phyloP scores from a whole-genome alignment of 2,329 filamentous ascomycete species.

The Zymoseptoria pseudotritici region DNA sequence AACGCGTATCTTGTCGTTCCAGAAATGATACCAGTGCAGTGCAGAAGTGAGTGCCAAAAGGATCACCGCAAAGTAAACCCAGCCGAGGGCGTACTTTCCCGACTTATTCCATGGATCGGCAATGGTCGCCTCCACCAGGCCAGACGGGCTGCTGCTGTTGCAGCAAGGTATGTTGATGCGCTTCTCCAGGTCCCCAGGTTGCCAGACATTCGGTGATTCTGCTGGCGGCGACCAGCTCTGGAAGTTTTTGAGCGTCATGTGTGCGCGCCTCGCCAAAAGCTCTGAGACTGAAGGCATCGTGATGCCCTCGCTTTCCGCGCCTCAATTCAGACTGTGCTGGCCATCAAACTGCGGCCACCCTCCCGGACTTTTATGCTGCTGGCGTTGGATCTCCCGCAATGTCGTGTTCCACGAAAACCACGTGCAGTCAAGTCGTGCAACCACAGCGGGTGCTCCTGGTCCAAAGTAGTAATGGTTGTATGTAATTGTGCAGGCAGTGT shows the following conservation, averaged over 20 bases:
- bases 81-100: slow-evolving; percentile 78
- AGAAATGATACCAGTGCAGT: slow-evolving; percentile 76
- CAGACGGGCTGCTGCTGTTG: slow-evolving; percentile 48
- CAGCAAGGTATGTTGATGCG: slow-evolving; percentile 51
- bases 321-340: not conserved
- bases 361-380: not conserved
- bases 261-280: slow-evolving; percentile 22
- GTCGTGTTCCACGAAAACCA: not conserved
- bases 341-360: not conserved
- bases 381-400: not conserved
- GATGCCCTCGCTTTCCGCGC: not conserved
- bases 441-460: not conserved
- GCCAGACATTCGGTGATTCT: slow-evolving; percentile 5
- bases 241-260: slow-evolving; percentile 17
- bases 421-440: not conserved
- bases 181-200: slow-evolving; percentile 19
- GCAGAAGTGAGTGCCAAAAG: slow-evolving; percentile 60
- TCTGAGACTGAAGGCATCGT: slow-evolving; percentile 26
- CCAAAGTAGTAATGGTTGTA: not conserved
- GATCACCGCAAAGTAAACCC: slow-evolving; percentile 78
- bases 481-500: not conserved
- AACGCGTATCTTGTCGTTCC: slow-evolving; percentile 87
- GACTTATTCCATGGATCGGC: slow-evolving; percentile 72
- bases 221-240: slow-evolving; percentile 2
- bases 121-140: slow-evolving; percentile 48